phyloP scores from a whole-genome alignment of 108 stramenopile genomes.

The Discostella stelligeroides region DNA sequence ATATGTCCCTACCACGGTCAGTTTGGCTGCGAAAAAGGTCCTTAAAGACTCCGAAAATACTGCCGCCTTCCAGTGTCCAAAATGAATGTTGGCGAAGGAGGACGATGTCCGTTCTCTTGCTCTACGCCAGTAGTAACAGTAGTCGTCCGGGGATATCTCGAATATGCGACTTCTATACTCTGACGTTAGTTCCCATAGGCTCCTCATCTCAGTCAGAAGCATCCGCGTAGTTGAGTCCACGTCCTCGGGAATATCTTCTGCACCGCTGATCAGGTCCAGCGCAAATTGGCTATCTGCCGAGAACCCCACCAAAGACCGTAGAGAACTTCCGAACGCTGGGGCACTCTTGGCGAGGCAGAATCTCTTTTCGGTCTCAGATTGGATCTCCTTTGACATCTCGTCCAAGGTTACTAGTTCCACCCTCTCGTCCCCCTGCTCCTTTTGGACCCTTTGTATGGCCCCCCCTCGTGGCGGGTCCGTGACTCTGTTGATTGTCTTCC shows the following conservation, averaged over 20 bases:
- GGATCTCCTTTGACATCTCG: background rate
- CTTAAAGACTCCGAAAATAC: background rate
- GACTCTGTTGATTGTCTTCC: background rate
- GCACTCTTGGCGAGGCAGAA: background rate
- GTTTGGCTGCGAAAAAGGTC: slow-evolving; percentile 1
- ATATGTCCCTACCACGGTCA: background rate
- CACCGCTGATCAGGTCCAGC: background rate
- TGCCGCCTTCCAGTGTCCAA: no score
- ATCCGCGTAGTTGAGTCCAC: background rate
- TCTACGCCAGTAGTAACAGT: slow-evolving; percentile 6
- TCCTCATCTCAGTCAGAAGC: background rate
- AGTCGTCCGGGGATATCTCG: background rate
- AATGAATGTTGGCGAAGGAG: no score
- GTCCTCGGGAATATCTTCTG: background rate
- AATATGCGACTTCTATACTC: background rate
- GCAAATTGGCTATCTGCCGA: background rate
- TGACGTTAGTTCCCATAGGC: background rate
- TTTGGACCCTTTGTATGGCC: background rate
- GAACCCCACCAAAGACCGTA: background rate
- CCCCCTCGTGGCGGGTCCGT: background rate
- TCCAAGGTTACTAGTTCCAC: background rate
- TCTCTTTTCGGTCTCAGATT: background rate
- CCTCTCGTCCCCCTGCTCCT: background rate
- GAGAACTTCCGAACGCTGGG: background rate
- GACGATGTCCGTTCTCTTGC: background rate